Evolutionary conservation across 768 basidiomycete species (phyloP).

Genomic region (Pleurotus platypus): DNA sequence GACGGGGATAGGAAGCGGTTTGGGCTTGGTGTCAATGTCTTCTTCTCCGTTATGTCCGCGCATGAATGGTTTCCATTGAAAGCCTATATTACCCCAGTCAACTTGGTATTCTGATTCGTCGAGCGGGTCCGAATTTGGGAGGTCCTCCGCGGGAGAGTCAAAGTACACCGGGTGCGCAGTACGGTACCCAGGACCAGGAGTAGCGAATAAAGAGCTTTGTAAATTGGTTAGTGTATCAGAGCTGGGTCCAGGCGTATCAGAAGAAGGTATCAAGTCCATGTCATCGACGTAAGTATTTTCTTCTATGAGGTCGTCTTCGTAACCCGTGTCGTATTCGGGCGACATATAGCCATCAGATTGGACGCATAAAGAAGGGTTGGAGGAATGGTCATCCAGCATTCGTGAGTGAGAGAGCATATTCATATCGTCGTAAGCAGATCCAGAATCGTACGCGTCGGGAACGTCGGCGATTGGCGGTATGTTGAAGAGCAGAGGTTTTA

Average conservation of each 20-base stretch:
- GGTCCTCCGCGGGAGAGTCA: slow-evolving; percentile 50
- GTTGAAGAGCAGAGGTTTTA: background rate
- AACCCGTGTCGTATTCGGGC: background rate
- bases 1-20: background rate
- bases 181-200: slow-evolving; percentile 43
- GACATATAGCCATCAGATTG: background rate
- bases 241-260: slow-evolving; percentile 1
- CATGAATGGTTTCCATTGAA: slow-evolving; percentile 54
- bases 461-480: too few relatives aligned
- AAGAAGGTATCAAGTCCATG: background rate
- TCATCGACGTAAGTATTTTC: background rate
- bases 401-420: too few relatives aligned
- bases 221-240: slow-evolving; percentile 4
- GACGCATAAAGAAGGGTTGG: too few relatives aligned
- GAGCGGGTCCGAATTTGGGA: slow-evolving; percentile 35
- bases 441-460: too few relatives aligned
- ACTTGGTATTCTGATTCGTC: slow-evolving; percentile 35
- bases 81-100: slow-evolving; percentile 41
- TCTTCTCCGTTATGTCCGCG: slow-evolving; percentile 17
- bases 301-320: background rate
- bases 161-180: slow-evolving; percentile 38
- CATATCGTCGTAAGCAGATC: too few relatives aligned
- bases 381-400: too few relatives aligned
- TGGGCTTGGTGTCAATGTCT: background rate
- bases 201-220: slow-evolving; percentile 28